Evolutionary conservation across 2,329 filamentous ascomycete genomes (phyloP).

Genomic region (Sphaerulina musiva): DNA sequence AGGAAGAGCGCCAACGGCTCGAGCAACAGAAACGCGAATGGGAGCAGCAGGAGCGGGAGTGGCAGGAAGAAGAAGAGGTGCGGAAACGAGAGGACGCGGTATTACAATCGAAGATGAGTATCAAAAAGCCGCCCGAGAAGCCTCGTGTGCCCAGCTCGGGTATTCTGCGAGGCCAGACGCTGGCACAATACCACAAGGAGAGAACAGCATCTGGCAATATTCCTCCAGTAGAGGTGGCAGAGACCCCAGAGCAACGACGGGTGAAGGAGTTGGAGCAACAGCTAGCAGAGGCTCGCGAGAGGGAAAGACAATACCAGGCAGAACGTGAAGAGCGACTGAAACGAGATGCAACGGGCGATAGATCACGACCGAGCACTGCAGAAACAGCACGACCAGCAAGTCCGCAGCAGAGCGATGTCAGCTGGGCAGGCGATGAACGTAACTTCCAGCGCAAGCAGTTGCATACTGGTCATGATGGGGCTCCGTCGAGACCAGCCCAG

Average conservation of each 20-base stretch:
- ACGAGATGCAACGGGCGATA: conserved; percentile 29
- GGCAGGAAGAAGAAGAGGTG: conserved; percentile 69
- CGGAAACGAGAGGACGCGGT: conserved; percentile 66
- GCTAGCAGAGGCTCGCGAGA: conserved; percentile 60
- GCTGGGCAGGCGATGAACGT: conserved; percentile 60
- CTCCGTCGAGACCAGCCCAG: conserved; percentile 31
- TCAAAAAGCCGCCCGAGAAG: conserved; percentile 59
- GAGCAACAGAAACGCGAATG: conserved; percentile 66
- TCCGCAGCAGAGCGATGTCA: conserved; percentile 51
- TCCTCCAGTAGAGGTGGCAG: conserved; percentile 30
- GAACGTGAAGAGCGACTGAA: conserved; percentile 51
- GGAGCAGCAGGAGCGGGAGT: conserved; percentile 70
- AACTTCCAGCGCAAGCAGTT: conserved; percentile 57
- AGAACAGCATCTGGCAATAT: conserved; percentile 41
- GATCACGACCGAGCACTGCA: conserved; percentile 34
- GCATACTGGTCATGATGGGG: conserved; percentile 36
- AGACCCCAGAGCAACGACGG: conserved; percentile 55
- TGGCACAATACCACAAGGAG: conserved; percentile 79
- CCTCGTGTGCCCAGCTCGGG: conserved; percentile 34
- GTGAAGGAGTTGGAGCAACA: conserved; percentile 74
- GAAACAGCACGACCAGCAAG: conserved; percentile 23
- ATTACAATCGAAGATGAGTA: conserved; percentile 58
- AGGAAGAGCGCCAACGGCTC: conserved; percentile 53
- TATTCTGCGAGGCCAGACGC: conserved; percentile 71
- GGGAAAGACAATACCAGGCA: conserved; percentile 57